Conservation (phyloP, 208 protist genomes). For the Leishmania mexicana region DNA sequence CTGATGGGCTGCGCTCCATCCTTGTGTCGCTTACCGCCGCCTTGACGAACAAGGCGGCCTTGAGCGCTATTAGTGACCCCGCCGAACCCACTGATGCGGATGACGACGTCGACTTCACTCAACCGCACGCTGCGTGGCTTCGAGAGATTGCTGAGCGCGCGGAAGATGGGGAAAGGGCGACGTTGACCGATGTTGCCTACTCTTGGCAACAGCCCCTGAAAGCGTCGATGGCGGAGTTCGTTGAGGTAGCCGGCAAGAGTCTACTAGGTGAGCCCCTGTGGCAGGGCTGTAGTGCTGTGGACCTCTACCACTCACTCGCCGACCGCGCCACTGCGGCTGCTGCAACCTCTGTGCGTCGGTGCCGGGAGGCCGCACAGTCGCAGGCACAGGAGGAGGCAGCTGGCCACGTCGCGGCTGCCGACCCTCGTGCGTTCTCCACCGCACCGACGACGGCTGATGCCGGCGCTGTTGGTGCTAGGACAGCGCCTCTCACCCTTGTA, state of each 20-base stretch:
- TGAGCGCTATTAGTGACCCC: neutral
- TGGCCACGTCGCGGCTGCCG: neutral
- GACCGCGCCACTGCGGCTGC: neutral
- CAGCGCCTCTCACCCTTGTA: neutral
- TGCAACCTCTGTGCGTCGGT: neutral
- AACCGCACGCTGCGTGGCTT: neutral
- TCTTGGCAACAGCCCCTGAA: neutral
- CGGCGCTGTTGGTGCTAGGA: neutral
- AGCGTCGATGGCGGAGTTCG: conserved; percentile 1
- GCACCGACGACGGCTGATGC: neutral
- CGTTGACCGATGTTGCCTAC: neutral
- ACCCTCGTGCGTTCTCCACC: conserved; percentile 16
- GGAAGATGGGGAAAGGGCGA: neutral
- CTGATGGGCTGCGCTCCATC: conserved; percentile 16
- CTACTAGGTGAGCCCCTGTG: conserved; percentile 12
- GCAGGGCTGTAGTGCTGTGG: neutral
- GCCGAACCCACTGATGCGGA: neutral
- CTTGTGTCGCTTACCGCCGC: conserved; percentile 15
- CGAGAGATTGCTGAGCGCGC: neutral
- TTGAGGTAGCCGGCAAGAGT: neutral
- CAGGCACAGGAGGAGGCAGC: neutral
- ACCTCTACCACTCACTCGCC: conserved; percentile 6
- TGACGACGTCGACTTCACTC: neutral
- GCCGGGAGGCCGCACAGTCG: neutral
- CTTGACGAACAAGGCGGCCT: neutral